Conservation (phyloP, 2,329 filamentous ascomycete genomes). For the Ceratocystis albifundus region DNA sequence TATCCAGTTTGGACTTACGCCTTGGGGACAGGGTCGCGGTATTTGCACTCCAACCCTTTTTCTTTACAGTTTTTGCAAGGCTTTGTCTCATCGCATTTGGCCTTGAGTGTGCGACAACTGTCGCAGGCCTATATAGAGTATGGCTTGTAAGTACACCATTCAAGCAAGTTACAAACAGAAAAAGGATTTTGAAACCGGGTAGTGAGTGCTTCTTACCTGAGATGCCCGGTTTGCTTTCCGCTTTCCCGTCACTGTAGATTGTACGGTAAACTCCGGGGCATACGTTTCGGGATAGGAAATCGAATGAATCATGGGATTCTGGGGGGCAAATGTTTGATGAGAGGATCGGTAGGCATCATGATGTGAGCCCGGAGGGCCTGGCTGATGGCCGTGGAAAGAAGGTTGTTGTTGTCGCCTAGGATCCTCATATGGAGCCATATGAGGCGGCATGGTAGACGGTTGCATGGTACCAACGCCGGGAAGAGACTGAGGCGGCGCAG, state of each 20-base stretch:
- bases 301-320: conserved; percentile 19
- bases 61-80: conserved; percentile 82
- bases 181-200: no score
- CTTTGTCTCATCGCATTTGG: conserved; percentile 80
- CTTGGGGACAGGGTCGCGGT: conserved; percentile 81
- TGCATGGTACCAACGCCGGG: background rate
- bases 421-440: background rate
- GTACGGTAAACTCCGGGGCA: background rate
- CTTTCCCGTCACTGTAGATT: conserved; percentile 31
- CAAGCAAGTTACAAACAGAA: no score
- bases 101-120: conserved; percentile 74
- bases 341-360: background rate
- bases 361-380: background rate
- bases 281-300: conserved; percentile 9
- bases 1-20: conserved; percentile 48
- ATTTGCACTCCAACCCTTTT: conserved; percentile 71
- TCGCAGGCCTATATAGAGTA: conserved; percentile 63
- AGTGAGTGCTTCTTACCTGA: conserved; percentile 37
- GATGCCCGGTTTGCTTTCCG: conserved; percentile 55
- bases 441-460: background rate
- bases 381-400: conserved; percentile 3
- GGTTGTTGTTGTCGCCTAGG: background rate
- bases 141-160: conserved; percentile 22
- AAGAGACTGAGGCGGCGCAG: background rate
- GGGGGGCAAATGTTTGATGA: conserved; percentile 4